Base-by-base conservation (phyloP, 106 monocot species). In the Acorus calamus region DNA sequence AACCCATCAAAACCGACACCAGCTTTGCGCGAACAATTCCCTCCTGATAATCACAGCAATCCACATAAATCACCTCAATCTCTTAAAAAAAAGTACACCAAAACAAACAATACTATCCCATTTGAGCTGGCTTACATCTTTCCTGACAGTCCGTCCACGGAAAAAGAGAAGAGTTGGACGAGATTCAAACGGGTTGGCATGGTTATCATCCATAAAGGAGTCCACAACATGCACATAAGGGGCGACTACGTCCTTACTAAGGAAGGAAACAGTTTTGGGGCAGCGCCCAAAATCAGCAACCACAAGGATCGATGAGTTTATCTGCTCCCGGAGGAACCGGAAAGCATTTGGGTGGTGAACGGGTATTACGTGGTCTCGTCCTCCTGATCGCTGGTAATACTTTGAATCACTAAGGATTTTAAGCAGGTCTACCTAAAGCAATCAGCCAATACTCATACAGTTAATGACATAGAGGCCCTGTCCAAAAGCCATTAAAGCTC, bases 281-380 rank as follows among this genome's bases (percentile, higher is more conserved):
- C 80, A 78, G 6, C 94, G 77, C 12, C 80, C 94, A 73, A 96
- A 96, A 69, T 96, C 94, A 67, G 76, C 81, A 66, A 91, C 82
- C 47, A 96, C 61, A 59, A 96, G 82, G 55, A 96, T 91, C 8
- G 94, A 96, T 58, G 87, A 77, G 65, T 96, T 96, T 57, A 96
- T 71, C 58, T 79, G 69, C 74, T 82, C 76, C 48, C 87, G 78
- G 12, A 84, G 72, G 70, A 96, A 96, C 69, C 94, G 84, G 72
- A 96, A 96, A 66, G 90, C 94, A 74, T 96, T 96, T 55, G 94
- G 94, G 59, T 96, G 94, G 48, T 84, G 86, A 84, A 91, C 87
- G 62, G 94, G 94, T 68, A 96, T 83, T 43, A 96, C 80, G 70
- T 91, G 94, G 58, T 91, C 90, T 45, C 90, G 82, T 1, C 94